Evolutionary conservation across 2,329 filamentous ascomycete genomes (phyloP).

Genomic region (Aspergillus ruber): DNA sequence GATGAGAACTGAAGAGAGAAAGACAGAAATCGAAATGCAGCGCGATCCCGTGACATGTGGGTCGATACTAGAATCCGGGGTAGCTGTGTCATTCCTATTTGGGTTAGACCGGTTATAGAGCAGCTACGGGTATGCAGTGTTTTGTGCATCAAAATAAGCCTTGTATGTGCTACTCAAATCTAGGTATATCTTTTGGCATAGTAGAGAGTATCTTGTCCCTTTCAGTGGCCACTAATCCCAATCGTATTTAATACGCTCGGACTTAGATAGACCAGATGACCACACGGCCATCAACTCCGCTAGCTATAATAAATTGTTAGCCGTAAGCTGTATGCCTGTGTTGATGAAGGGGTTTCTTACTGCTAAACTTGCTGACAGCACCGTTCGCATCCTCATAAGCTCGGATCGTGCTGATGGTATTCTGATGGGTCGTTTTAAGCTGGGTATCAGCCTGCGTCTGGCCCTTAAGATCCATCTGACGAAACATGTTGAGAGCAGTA

Average conservation of each 20-base stretch:
- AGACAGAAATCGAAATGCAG: too few relatives aligned
- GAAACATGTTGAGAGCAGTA: conserved; percentile 95
- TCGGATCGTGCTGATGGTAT: conserved; percentile 82
- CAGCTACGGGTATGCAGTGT: too few relatives aligned
- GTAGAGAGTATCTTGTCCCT: neutral
- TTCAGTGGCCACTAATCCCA: neutral
- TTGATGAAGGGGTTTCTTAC: conserved; percentile 47
- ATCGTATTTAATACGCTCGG: neutral
- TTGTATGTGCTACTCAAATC: neutral
- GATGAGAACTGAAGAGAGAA: too few relatives aligned
- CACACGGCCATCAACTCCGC: conserved; percentile 74
- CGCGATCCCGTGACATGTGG: too few relatives aligned
- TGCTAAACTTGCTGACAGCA: conserved; percentile 73
- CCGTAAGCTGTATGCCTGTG: neutral
- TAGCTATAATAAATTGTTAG: conserved; percentile 48
- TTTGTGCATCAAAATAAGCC: neutral
- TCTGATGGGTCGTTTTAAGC: conserved; percentile 92
- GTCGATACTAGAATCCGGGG: too few relatives aligned
- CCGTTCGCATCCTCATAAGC: conserved; percentile 63
- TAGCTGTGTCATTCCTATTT: too few relatives aligned
- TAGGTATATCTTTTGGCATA: neutral
- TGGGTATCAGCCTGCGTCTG: conserved; percentile 88
- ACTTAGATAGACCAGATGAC: conserved; percentile 66
- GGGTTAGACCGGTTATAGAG: too few relatives aligned
- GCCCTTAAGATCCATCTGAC: conserved; percentile 96